A percentile compares a stretch with the other conserved stretches of the same genome.
Conservation (phyloP, 129 eudicot genomes). For the Flaveria linearis region DNA sequence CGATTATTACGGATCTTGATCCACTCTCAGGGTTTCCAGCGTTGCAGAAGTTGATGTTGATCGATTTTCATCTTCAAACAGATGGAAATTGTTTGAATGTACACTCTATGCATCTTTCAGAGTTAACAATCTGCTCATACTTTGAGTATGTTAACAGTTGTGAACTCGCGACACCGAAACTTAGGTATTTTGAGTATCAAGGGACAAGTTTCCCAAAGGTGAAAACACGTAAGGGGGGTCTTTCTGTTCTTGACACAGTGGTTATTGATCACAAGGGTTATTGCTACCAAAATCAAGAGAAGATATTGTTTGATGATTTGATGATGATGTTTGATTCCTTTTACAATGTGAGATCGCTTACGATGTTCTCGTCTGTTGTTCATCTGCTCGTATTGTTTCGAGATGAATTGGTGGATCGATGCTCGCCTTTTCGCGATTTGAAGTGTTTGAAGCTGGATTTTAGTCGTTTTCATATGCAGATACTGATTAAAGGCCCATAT, state of each 20-base stretch:
- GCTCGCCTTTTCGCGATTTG: slow-evolving; percentile 14
- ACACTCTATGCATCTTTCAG: background rate
- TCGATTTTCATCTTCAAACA: background rate
- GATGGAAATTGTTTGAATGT: background rate
- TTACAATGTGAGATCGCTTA: background rate
- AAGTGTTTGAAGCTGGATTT: slow-evolving; percentile 19
- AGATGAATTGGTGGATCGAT: background rate
- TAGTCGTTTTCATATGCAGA: background rate
- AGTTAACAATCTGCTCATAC: background rate
- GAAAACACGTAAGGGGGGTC: background rate
- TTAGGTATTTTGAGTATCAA: slow-evolving; percentile 1
- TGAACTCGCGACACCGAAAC: slow-evolving; percentile 20
- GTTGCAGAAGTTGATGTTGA: slow-evolving; percentile 5
- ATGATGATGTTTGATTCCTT: background rate
- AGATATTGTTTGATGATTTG: slow-evolving; percentile 13
- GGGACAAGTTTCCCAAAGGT: background rate
- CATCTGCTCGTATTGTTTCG: background rate
- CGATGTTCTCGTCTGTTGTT: background rate
- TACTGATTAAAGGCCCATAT: background rate
- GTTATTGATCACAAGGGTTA: background rate
- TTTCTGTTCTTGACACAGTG: slow-evolving; percentile 17
- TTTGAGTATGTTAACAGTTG: background rate
- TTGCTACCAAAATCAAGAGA: background rate
- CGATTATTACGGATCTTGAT: background rate
- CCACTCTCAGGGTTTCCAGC: slow-evolving; percentile 23